A percentile compares a stretch with the other conserved stretches of the same genome.
These are phyloP conservation scores for Irineochytrium annulatum DNA, from an alignment of 192 early-diverging fungal species.

Conservation along the genomic window DNA sequence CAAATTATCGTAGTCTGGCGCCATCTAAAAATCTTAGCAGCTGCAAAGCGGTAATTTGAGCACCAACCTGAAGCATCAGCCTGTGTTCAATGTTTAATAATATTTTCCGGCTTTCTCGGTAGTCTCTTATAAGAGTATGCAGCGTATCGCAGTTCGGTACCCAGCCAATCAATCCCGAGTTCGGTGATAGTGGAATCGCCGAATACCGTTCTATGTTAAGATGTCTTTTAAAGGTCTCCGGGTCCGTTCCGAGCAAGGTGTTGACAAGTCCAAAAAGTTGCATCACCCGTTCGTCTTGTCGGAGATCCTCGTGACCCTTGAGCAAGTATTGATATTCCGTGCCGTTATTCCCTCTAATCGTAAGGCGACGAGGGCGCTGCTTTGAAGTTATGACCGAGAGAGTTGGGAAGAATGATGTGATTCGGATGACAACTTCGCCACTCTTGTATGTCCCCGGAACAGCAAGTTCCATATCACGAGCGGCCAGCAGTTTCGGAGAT, in stretches of 20 bases:
- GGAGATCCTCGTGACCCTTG: constrained; percentile 97
- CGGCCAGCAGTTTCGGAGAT: constrained; percentile 81
- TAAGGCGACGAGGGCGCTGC: constrained; percentile 82
- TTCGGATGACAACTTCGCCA: constrained; percentile 78
- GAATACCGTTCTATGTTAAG: constrained; percentile 86
- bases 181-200: constrained; percentile 90
- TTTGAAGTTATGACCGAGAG: constrained; percentile 88
- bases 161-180: constrained; percentile 93
- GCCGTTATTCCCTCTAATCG: constrained; percentile 84
- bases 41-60: constrained; percentile 2
- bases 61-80: constrained; percentile 70
- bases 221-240: constrained; percentile 87
- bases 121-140: constrained; percentile 79
- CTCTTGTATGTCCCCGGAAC: constrained; percentile 89
- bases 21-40: constrained; percentile 56
- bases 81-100: constrained; percentile 85
- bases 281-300: constrained; percentile 99
- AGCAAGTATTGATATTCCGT: constrained; percentile 84
- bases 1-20: constrained; percentile 85
- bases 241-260: constrained; percentile 73
- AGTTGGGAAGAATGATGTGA: constrained; percentile 77
- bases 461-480: constrained; percentile 79
- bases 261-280: constrained; percentile 97
- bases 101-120: constrained; percentile 76
- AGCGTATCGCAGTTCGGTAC: constrained; percentile 86